Evolutionary conservation across 495 filamentous ascomycete species (phyloP), one percentile per base, ranked within the genome.

Genomic region (Cercophora samala): DNA sequence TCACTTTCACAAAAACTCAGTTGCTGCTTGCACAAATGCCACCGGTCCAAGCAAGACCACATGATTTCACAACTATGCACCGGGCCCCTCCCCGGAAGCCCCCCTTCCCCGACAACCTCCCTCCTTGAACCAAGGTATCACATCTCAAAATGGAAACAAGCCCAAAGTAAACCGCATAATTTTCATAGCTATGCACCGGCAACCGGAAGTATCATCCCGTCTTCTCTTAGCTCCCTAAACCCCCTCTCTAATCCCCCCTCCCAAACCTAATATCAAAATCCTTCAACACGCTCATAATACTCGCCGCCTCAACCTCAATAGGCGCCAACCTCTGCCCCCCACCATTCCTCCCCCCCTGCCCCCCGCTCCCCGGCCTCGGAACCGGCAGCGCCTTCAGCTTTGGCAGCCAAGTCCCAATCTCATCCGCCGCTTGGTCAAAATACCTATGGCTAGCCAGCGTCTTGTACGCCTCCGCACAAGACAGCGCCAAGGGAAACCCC

Each of bases 181-280:
- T n/a, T n/a, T n/a, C n/a, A n/a, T n/a, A n/a, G n/a, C n/a, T n/a
- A n/a, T n/a, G n/a, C n/a, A n/a, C n/a, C n/a, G n/a, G n/a, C n/a
- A n/a, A n/a, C 18, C 25, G 56, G 56, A 46, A 32, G 29, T 32
- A 32, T 32, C 8, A 32, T 32, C 29, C 29, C 29, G 29, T 8
- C 29, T 32, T 32, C 29, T 32, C 29, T n/a, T n/a, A n/a, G 8
- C 29, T 32, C 29, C 8, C 29, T 32, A 32, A 46, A 29, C 26
- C 4, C 62, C 58, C 25, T 69, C n/a, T n/a, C n/a, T 62, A 76
- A 58, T 73, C 66, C 9, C 76, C 76, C 63, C 72, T 74, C 6
- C 87, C 88, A 76, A 96, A 96, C 52, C 92, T 76, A 51, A 91
- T 84, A 73, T 96, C 92, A 73, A 96, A 92, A 65, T 89, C 88